Percentiles rank a stretch among this genome's conserved stretches.
Conservation (phyloP, 345 rosid genomes). For the Pseudoturritis turrita region DNA sequence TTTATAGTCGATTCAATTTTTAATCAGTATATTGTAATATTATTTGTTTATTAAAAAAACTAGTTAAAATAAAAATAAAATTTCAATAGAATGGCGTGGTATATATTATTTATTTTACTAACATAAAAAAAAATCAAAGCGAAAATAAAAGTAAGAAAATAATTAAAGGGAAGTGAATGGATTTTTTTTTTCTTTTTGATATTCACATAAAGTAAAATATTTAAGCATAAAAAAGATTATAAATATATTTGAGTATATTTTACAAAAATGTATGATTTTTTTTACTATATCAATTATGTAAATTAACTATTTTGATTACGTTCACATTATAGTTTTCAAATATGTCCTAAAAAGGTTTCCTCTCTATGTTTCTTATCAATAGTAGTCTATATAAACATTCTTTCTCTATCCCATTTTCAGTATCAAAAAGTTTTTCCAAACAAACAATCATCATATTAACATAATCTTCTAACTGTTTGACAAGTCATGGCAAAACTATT, state of each 20-base stretch:
- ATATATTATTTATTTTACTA: neutral
- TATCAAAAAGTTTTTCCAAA: neutral
- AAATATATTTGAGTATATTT: neutral
- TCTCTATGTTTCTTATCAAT: neutral
- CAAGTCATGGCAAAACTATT: neutral
- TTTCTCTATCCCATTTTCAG: neutral
- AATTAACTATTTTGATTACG: neutral
- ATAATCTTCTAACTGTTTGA: neutral
- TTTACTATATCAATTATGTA: neutral
- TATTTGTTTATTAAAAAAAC: neutral
- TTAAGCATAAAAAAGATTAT: neutral
- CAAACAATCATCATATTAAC: neutral
- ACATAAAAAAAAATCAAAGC: neutral
- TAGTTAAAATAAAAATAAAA: neutral
- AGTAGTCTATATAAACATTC: neutral
- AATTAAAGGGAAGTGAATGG: neutral
- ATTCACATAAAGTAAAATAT: neutral
- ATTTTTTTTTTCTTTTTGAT: neutral
- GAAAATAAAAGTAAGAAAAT: neutral
- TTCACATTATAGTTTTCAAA: neutral
- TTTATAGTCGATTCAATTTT: no score
- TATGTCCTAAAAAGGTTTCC: neutral
- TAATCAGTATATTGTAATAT: no score
- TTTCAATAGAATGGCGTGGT: neutral
- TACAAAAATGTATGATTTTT: neutral